Evolutionary conservation across 2,329 filamentous ascomycete genomes (phyloP), one percentile per base, ranked within the genome.

Genomic region (Aspergillus glaucus): DNA sequence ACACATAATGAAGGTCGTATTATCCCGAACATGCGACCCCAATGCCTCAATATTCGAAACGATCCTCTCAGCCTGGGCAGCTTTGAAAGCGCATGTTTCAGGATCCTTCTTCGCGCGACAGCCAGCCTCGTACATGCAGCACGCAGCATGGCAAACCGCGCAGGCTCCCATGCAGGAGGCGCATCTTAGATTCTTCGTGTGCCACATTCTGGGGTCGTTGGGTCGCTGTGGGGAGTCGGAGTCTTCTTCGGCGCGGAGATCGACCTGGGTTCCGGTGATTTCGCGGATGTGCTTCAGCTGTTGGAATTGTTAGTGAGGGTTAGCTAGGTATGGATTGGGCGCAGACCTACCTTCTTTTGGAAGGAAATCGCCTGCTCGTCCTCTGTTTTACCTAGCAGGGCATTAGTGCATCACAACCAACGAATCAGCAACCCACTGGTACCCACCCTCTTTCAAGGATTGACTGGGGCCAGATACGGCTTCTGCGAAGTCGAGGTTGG

Each of bases 1-100:
- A 50, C 68, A 71, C 48, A 59, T 52, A 6, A 67, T 53, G 49
- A 65, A 70, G 1, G 65, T 70, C 15, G 53, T 57, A 7, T 48
- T 44, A 40, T 68, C 65, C 37, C 53, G 56, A n/a, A 60, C 61
- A 21, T 54, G 51, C 7, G 51, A 47, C 7, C 60, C 59, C 12
- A 63, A 39, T 7, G 47, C 43, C 10, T 57, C 52, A 37, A 69
- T 62, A 3, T 56, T 50, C 26, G 6, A 21, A 28, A 15, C 49
- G 44, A 36, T 58, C 52, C 48, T 57, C 51, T 22, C 37, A 19
- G 15, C 37, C n/a, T 40, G 37, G 22, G 15, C 17, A 14, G 17
- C 37, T 21, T 12, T 40, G 37, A 40, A 40, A 40, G 15, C 10
- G 7, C 10, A 17, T 4, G 17, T 10, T 10, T 3, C 8, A n/a